Evolutionary conservation across 352 stramenopile genomes (phyloP), one percentile per base, ranked within the genome.

Genomic region (Phytophthora hybrid): DNA sequence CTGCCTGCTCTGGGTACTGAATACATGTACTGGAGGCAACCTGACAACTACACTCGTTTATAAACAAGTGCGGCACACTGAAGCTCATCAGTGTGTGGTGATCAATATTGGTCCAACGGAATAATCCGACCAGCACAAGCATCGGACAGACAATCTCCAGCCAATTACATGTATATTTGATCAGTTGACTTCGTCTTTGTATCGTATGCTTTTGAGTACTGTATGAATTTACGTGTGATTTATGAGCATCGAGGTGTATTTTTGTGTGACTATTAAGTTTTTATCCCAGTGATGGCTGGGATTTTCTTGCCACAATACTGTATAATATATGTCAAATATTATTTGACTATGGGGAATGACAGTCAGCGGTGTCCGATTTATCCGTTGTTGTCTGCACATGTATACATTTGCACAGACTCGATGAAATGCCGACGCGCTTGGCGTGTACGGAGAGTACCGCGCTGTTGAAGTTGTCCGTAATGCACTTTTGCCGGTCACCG

Each of bases 361-460:
- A 26, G 23, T 26, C 23, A 26, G 26, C 26, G 26, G 26, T 31
- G 37, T 46, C 37, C 6, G 5, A n/a, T 46, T 16, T n/a, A n/a
- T 46, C 16, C 37, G 37, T 46, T 11, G 5, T 18, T 46, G 13
- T 31, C 29, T 31, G 29, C 6, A 31, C 29, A 31, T 7, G 29
- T 31, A 31, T 46, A 16, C 13, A 14, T 46, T 46, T 46, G 13
- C 16, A 16, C 13, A 46, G 0, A 46, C 10, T 44, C 37, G 11
- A 18, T 14, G 37, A 46, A 46, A 60, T 51, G 65, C 65, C 66
- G 66, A 73, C 66, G 66, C 66, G 59, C 58, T 62, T 18, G 47
- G 23, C 59, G 66, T 73, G 59, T 68, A 58, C 58, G 37, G 29
- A 47, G 49, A 57, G 47, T 72, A 72, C 49, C 57, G 47, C 49